These are phyloP conservation scores for Cystobasidium onofrii DNA, from an alignment of 768 basidiomycete species.

Conservation along the genomic window DNA sequence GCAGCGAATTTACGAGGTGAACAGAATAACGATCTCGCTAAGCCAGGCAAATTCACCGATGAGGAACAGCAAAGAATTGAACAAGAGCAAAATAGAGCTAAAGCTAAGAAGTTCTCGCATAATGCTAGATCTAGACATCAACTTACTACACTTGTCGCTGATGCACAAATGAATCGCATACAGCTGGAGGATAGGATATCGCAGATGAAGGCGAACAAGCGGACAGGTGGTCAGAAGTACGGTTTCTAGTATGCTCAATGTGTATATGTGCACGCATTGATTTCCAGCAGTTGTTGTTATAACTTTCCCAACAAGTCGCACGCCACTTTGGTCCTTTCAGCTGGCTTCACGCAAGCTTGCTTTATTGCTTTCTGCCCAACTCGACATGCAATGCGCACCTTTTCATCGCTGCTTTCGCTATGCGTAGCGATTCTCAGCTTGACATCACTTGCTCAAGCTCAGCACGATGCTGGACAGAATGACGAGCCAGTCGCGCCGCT, in stretches of 20 bases:
- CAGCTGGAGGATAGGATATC: slow-evolving; percentile 34
- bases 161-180: slow-evolving; percentile 17
- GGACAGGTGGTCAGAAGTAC: slow-evolving; percentile 33
- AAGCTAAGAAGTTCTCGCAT: slow-evolving; percentile 27
- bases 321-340: no score
- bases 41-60: slow-evolving; percentile 16
- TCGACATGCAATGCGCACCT: slow-evolving; percentile 15
- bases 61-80: slow-evolving; percentile 25
- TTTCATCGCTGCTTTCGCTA: slow-evolving; percentile 1
- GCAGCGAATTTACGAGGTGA: background rate
- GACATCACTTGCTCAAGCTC: background rate
- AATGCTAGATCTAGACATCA: slow-evolving; percentile 29
- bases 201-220: slow-evolving; percentile 31
- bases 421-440: background rate
- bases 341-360: background rate
- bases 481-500: slow-evolving; percentile 4
- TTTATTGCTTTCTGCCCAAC: background rate
- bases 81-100: slow-evolving; percentile 3
- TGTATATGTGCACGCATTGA: no score
- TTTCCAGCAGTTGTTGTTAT: no score
- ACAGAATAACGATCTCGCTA: background rate
- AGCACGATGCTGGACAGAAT: background rate
- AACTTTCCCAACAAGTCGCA: background rate
- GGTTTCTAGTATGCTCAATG: slow-evolving; percentile 9
- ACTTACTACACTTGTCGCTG: slow-evolving; percentile 22